Conservation (phyloP, 2,329 filamentous ascomycete genomes). For the Beauveria sp. region DNA sequence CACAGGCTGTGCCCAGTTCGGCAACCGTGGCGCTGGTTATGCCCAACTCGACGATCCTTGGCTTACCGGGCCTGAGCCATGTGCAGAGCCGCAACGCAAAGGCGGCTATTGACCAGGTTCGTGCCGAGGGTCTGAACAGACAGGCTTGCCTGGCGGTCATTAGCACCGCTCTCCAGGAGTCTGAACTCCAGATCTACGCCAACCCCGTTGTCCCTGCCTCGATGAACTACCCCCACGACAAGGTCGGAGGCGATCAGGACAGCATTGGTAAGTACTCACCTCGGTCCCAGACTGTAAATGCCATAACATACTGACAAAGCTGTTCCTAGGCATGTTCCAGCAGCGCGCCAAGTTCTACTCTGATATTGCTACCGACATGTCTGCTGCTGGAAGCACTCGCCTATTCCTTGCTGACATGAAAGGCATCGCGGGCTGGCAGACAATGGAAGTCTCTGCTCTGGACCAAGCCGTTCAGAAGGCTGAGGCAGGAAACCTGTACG, state of each 20-base stretch:
- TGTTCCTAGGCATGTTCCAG: slow-evolving; percentile 2
- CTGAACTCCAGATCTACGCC: slow-evolving; percentile 6
- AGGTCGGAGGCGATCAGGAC: slow-evolving; percentile 7
- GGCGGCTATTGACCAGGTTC: slow-evolving; percentile 1
- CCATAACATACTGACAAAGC: neutral
- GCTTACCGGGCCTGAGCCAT: neutral
- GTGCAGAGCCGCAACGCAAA: slow-evolving; percentile 6
- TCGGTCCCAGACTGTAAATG: fast-evolving
- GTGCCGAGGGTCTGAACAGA: neutral
- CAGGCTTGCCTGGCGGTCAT: slow-evolving; percentile 7
- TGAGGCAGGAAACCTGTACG: slow-evolving; percentile 8
- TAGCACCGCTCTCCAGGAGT: slow-evolving; percentile 5
- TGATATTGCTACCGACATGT: neutral
- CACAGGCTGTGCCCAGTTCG: neutral
- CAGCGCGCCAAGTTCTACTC: slow-evolving; percentile 1
- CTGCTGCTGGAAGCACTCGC: slow-evolving; percentile 1
- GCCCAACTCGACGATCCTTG: neutral
- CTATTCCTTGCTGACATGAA: slow-evolving; percentile 5
- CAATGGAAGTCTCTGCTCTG: slow-evolving; percentile 3
- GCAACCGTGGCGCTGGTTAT: neutral
- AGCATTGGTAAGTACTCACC: neutral
- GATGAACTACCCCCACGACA: slow-evolving; percentile 6
- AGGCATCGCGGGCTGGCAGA: slow-evolving; percentile 1
- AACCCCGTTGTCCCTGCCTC: slow-evolving; percentile 3
- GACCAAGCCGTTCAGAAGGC: slow-evolving; percentile 3